These are phyloP conservation scores for Fraxinus excelsior DNA, from an alignment of 257 asterid species.

Conservation along the genomic window DNA sequence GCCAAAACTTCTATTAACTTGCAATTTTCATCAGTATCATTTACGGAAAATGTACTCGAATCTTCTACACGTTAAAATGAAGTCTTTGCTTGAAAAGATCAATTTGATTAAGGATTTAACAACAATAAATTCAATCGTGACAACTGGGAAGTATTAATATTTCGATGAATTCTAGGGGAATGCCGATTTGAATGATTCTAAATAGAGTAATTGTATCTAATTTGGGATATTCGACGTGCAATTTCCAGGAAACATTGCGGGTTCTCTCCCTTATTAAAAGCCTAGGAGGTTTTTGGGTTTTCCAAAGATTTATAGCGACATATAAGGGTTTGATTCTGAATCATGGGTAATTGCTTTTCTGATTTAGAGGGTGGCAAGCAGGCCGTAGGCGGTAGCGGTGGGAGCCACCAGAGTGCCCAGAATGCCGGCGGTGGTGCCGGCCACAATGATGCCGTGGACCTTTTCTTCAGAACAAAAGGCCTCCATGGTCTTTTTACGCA, in stretches of 20 bases:
- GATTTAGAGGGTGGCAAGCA: slow-evolving; percentile 79
- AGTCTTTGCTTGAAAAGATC: neutral
- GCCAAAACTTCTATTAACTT: too few species aligned
- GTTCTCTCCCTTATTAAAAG: neutral
- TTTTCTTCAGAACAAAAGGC: slow-evolving; percentile 54
- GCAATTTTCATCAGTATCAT: neutral
- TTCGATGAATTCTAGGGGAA: neutral
- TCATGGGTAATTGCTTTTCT: slow-evolving; percentile 63
- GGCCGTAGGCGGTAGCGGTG: slow-evolving; percentile 48
- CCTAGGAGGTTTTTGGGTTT: neutral
- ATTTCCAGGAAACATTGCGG: neutral
- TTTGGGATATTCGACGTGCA: neutral
- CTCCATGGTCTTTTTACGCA: slow-evolving; percentile 49
- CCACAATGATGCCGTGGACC: slow-evolving; percentile 67
- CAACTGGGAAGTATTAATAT: neutral
- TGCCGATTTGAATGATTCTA: neutral
- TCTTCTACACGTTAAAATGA: neutral
- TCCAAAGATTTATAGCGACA: neutral
- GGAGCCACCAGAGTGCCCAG: slow-evolving; percentile 29
- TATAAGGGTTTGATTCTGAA: neutral
- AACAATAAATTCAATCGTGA: neutral
- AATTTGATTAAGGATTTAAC: neutral
- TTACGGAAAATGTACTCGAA: neutral
- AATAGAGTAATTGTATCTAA: neutral
- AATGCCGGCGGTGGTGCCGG: slow-evolving; percentile 20